Evolutionary conservation across 140 eudicot species (phyloP), one percentile per base, ranked within the genome.

Genomic region (Anethum foeniculum): DNA sequence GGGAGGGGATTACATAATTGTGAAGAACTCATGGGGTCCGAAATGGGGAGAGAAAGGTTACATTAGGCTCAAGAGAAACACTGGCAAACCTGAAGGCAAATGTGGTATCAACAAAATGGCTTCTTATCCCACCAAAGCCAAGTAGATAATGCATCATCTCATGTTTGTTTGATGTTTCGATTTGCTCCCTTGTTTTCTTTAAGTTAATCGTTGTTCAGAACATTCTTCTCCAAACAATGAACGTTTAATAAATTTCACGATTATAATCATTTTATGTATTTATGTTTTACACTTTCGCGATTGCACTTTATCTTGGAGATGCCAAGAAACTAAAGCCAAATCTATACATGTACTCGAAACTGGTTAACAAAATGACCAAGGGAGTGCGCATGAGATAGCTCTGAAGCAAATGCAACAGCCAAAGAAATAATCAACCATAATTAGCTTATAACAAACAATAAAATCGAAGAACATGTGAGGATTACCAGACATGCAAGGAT

Each of bases 41-140:
- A 92, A 84, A 85, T 94, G 98, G 98, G 97, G 98, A 80, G 98
- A 94, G 81, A 90, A 89, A 80, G 98, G 98, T 4, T 94, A 82
- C 88, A 94, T 94, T 43, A 90, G 97, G 80, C 88, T 94, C 95
- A 92, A 86, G 90, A 92, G 97, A 75, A 92, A 84, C 36, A 94
- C 86, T 3, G 97, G 93, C 15, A 92, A 92, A 76, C 84, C 90
- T 47, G 85, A 88, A 65, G 98, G 98, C 71, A 83, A 84, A 36
- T 94, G 98, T 78, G 98, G 98, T 1, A 87, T 94, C 74, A 80
- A 92, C 88, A 92, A 88, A 85, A 88, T 94, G 97, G 95, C 96
- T 82, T 94, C 97, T 88, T 94, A 84, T 79, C 98, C 98, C 30
- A 89, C 89, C 43, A 94, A 94, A 82, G 43, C 86, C 60, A 84